Conservation (phyloP, 1,139 yeast species). For the Yamadazyma buinensis region DNA sequence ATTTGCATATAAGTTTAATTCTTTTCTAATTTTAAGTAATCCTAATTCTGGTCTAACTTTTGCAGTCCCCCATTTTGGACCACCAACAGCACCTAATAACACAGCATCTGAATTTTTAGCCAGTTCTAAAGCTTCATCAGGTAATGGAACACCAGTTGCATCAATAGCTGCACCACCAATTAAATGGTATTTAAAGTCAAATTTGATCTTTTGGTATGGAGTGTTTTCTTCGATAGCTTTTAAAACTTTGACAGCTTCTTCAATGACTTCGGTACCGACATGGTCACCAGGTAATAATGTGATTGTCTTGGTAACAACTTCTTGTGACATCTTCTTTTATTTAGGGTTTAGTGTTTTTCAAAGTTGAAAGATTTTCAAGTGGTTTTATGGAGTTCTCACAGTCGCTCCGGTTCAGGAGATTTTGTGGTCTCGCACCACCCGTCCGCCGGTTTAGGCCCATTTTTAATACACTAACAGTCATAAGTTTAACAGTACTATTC, state of each 20-base stretch:
- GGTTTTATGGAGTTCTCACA: too few relatives aligned
- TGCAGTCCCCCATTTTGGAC: conserved; percentile 98
- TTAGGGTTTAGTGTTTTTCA: too few relatives aligned
- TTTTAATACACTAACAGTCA: too few relatives aligned
- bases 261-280: conserved; percentile 86
- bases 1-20: conserved; percentile 89
- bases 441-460: too few relatives aligned
- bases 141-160: conserved; percentile 89
- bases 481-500: too few relatives aligned
- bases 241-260: conserved; percentile 88
- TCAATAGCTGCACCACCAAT: conserved; percentile 99
- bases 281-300: conserved; percentile 96
- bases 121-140: conserved; percentile 84
- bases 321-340: too few relatives aligned
- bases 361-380: too few relatives aligned
- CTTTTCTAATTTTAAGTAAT: conserved; percentile 87
- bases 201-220: conserved; percentile 52
- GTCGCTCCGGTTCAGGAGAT: too few relatives aligned
- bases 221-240: conserved; percentile 67
- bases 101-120: conserved; percentile 91
- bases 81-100: conserved; percentile 95
- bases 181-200: conserved; percentile 75
- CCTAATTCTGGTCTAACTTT: conserved; percentile 97
- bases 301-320: conserved; percentile 52
- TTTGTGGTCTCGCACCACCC: too few relatives aligned